These are phyloP conservation scores for Panicum virgatum DNA, from an alignment of 202 grass and related monocot species.

Conservation along the genomic window DNA sequence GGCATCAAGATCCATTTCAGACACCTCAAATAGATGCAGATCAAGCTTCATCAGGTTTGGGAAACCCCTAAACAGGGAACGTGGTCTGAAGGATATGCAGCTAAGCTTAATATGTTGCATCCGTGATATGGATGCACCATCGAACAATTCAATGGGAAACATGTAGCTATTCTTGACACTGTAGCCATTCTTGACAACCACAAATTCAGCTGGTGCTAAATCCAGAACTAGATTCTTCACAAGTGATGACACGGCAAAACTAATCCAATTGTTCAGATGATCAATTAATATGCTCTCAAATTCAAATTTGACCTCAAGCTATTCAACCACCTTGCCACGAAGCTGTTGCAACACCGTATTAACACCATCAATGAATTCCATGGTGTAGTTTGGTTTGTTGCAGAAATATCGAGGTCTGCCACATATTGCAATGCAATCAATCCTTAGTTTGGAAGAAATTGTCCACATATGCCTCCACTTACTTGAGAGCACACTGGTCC, in stretches of 20 bases:
- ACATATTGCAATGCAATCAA: neutral
- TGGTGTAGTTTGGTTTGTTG: neutral
- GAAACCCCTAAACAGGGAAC: neutral
- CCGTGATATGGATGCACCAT: neutral
- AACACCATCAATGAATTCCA: constrained; percentile 13
- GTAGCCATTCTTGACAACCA: too few relatives aligned
- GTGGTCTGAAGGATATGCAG: neutral
- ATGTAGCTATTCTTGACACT: neutral
- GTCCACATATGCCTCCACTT: neutral
- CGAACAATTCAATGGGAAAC: neutral
- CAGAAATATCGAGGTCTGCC: neutral
- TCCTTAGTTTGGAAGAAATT: neutral
- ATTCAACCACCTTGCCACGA: neutral
- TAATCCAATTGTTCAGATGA: constrained; percentile 19
- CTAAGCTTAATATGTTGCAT: constrained; percentile 2
- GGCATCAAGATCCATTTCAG: neutral
- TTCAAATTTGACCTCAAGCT: constrained; percentile 2
- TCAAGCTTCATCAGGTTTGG: constrained; percentile 15
- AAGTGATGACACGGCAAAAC: constrained; percentile 2
- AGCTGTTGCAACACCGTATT: constrained; percentile 3
- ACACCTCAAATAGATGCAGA: constrained; percentile 2
- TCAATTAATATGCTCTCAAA: constrained; percentile 8
- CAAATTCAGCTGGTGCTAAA: neutral
- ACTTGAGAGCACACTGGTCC: neutral
- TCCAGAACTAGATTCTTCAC: neutral